Evolutionary conservation across 73 alveolate species (phyloP), one percentile per base, ranked within the genome.

Genomic region (Uronychia binucleata): DNA sequence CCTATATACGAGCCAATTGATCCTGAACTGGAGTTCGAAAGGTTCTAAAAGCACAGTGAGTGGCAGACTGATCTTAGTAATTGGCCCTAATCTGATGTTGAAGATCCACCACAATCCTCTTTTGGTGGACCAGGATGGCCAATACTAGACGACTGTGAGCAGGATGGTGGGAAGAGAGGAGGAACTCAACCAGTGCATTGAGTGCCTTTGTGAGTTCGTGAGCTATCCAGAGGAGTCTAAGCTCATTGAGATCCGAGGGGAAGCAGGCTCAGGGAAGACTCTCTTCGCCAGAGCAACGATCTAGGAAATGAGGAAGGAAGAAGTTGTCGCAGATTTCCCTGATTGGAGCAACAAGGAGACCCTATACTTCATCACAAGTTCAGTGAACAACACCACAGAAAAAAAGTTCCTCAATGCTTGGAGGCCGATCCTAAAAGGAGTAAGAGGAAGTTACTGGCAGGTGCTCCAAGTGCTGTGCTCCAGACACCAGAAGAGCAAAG

Each of bases 1-100:
- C 93, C 95, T 1, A 90, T 90, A 1, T 90, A 77, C 33, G 95
- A 90, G 77, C 95, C 95, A 58, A 57, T 84, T 28, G 90, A 90
- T 35, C 90, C 92, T 13, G 92, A 90, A 14, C 87, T 75, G 0
- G 89, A 90, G 33, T 28, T 27, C 0, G 75, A 14, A 0, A 30
- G 80, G 28, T 34, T 86, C 75, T 1, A 27, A 8, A 35, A 74
- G 32, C 34, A 81, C 25, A 28, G 81, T 75, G 30, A 75, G 81
- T 28, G 5, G 5, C 8, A 25, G 1, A 5, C 5, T 75, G 19
- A 30, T 26, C 78, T 25, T 75, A 74, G 93, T 80, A 27, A 76
- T 74, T 1, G 1, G 67, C 34, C 77, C 78, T 74, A 82, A 80
- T 29, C 28, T 58, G 27, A 75, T 80, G 29, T 46, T 90, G 35